Conservation (phyloP, 768 basidiomycete species). For the Sarcodon aspratus region DNA sequence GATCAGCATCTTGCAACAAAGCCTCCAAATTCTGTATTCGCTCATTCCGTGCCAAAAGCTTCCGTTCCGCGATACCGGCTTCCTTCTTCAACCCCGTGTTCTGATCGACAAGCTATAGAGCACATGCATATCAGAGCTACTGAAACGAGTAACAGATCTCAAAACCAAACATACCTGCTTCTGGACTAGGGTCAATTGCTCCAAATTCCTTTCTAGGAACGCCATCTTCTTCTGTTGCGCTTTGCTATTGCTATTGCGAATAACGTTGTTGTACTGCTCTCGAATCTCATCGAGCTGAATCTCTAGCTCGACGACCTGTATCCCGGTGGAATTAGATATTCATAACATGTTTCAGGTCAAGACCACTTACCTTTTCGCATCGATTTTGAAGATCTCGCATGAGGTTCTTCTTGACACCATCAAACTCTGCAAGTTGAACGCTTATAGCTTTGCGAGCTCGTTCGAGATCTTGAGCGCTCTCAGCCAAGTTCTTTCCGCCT, state of each 20-base stretch:
- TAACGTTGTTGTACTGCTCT: constrained; percentile 98
- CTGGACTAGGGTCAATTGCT: constrained; percentile 91
- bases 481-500: constrained; percentile 92
- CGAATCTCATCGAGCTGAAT: constrained; percentile 98
- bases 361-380: constrained; percentile 80
- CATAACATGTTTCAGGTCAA: neutral
- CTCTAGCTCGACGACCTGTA: constrained; percentile 94
- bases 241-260: constrained; percentile 95
- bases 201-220: constrained; percentile 92
- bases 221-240: constrained; percentile 99
- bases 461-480: constrained; percentile 95
- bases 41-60: constrained; percentile 91
- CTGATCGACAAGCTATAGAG: constrained; percentile 85
- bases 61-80: constrained; percentile 92
- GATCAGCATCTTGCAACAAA: constrained; percentile 87
- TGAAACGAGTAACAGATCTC: constrained; percentile 4
- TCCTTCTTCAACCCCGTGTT: constrained; percentile 97
- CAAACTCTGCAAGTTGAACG: constrained; percentile 97
- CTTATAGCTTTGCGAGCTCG: constrained; percentile 94
- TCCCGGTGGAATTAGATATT: neutral
- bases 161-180: constrained; percentile 60
- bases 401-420: constrained; percentile 95
- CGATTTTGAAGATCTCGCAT: constrained; percentile 99
- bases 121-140: constrained; percentile 8
- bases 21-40: constrained; percentile 95